A percentile compares a stretch with the other conserved stretches of the same genome.
phyloP scores from a whole-genome alignment of 73 alveolate genomes.

The Paramecium bursaria region DNA sequence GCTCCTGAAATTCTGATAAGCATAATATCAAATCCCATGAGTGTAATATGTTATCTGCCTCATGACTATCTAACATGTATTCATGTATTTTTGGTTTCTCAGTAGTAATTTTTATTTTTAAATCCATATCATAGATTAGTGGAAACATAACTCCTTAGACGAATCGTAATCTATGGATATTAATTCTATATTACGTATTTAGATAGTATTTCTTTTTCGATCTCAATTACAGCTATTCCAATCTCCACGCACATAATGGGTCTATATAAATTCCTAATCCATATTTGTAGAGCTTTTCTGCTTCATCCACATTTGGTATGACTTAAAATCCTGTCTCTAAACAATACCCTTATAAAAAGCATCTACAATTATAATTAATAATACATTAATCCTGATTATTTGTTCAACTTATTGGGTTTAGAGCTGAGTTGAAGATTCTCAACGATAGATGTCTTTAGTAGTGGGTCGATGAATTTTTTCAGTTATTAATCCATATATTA shows the following conservation, averaged over 20 bases:
- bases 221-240: no score
- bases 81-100: no score
- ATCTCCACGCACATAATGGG: constrained; percentile 37
- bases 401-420: not conserved
- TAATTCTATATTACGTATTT: no score
- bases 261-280: constrained; percentile 2
- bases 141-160: no score
- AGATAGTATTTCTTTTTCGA: no score
- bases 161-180: no score
- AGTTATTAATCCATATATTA: constrained; percentile 43
- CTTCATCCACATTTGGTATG: not conserved
- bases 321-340: constrained; percentile 41
- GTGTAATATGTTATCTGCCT: no score
- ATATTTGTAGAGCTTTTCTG: not conserved
- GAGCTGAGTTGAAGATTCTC: not conserved
- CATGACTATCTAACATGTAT: no score
- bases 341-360: constrained; percentile 56
- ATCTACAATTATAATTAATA: not conserved
- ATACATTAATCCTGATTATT: constrained; percentile 29
- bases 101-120: no score
- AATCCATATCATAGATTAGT: no score
- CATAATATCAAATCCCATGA: no score
- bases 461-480: constrained; percentile 4
- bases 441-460: constrained; percentile 33
- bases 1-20: no score